These are phyloP conservation scores for Seminavis robusta DNA, from an alignment of 108 stramenopile species.

Conservation along the genomic window DNA sequence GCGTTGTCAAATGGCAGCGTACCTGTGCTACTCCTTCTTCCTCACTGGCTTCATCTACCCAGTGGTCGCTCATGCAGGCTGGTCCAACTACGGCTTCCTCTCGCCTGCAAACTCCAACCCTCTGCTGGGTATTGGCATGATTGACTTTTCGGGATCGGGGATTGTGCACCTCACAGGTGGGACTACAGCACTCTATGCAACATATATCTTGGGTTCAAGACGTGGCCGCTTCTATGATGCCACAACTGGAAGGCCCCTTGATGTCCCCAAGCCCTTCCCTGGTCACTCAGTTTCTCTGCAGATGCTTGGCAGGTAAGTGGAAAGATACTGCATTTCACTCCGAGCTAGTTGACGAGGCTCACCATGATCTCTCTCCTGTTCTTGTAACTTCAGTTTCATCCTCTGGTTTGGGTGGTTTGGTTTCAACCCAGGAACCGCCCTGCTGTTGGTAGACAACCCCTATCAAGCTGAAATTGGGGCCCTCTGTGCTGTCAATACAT, in stretches of 20 bases:
- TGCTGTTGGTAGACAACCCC: conserved; percentile 41
- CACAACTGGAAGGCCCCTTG: conserved; percentile 43
- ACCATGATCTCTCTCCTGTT: too few species aligned
- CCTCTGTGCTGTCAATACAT: conserved; percentile 77
- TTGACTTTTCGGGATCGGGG: conserved; percentile 79
- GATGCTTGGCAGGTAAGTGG: conserved; percentile 64
- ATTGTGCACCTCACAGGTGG: conserved; percentile 80
- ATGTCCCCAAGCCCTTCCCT: conserved; percentile 45
- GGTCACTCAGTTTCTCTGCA: conserved; percentile 75
- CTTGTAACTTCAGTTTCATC: conserved; percentile 36
- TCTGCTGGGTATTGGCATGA: conserved; percentile 44
- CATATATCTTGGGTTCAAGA: conserved; percentile 47
- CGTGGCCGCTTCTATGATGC: conserved; percentile 51
- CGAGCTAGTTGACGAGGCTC: conserved; percentile 89
- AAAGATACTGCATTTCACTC: conserved; percentile 26
- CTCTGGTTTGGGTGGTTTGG: conserved; percentile 81
- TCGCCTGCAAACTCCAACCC: conserved; percentile 50
- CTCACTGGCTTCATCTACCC: conserved; percentile 90
- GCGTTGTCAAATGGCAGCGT: conserved; percentile 73
- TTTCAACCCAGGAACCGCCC: conserved; percentile 90
- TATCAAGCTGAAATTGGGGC: conserved; percentile 52
- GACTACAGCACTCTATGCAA: conserved; percentile 55
- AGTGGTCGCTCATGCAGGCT: conserved; percentile 77
- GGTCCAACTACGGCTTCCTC: conserved; percentile 80
- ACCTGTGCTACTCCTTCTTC: conserved; percentile 69